Evolutionary conservation across 1,284 basidiomycete genomes (phyloP), one percentile per base, ranked within the genome.

Genomic region (Moesziomyces sp.): DNA sequence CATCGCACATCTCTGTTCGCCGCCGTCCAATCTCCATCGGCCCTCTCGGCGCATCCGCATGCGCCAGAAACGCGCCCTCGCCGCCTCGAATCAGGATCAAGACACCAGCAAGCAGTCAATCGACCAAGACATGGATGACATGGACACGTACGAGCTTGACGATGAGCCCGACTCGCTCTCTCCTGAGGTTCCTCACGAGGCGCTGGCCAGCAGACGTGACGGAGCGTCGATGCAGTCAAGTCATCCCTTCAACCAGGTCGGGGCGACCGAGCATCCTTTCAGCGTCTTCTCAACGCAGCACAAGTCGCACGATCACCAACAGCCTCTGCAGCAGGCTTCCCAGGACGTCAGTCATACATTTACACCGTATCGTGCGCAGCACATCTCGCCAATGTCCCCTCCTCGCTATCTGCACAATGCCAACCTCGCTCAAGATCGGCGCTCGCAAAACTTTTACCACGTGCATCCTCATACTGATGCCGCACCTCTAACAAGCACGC

Each of bases 1-100:
- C 40, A 71, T 71, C 24, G 53, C 68, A 2, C 68, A 71, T 49
- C 62, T 71, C 19, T 71, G 68, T 43, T 58, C 50, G 19, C 68
- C 68, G 3, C 68, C 68, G 5, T 51, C 58, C 19, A 71, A 71
- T 35, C 26, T 55, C 6, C 68, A 71, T 43, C 62, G 68, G 2
- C 68, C 68, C 1, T 71, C 68, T 1, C 53, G 68, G n/a, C 62
- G 68, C 13, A 62, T 71, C 5, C 57, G 68, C 3, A 61, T 71
- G 68, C 58, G 62, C 19, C 67, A 61, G 40, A 71, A 61, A 46
- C 60, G 64, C 2, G 68, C 53, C 0, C 50, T 57, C 1, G 50
- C 48, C 47, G 52, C 55, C 11, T 33, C 51, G 6, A 45, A 30
- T 46, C 24, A 54, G 18, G 18, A 18, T n/a, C 38, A 28, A 13